Base-by-base conservation (phyloP, 176 grass and related monocot species). In the barley (Hordeum vulgare) region DNA sequence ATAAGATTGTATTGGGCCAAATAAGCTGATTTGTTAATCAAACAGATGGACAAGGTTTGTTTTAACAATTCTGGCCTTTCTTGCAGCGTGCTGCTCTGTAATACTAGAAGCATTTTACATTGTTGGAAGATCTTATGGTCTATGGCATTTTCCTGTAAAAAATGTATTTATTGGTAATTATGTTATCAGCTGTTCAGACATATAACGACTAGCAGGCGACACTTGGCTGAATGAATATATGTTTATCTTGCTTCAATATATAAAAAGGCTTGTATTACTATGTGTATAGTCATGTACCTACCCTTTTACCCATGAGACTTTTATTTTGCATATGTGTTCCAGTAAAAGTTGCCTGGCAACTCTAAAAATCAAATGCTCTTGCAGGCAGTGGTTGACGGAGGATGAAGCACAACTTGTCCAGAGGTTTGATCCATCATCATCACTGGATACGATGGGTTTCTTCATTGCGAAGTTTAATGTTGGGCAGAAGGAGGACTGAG, bases 401-500 rank as follows among this genome's bases (percentile, higher is more conserved):
- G 82, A 82, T 76, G 96, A 98, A 86, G 89, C 93, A 29, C 57
- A 93, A 77, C 90, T 93, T 90, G 90, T 98, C 69, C 96, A 98
- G 81, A 95, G 96, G 68, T 98, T 98, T 59, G 93, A 98, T 64
- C 96, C 93, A n/a, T 90, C 91, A 6, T 93, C 93, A n/a, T 83
- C 85, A 35, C 78, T 88, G 6, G 91, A 98, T 84, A 98, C 93
- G 28, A 98, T 98, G 86, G 93, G 96, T 68, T 98, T 98, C 85
- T 98, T 98, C 85, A 93, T 95, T 87, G 90, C 93, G 10, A 98
- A 95, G 83, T 95, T 98, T 41, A 54, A 72, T 54, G 91, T 90
- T 34, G 89, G 93, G 28, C 62, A 79, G 23, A 93, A 93, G 81
- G 72, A 88, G 41, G 17, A 36, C 13, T 85, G 37, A 94, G 36